These are phyloP conservation scores for Gentiana macrophylla DNA, from an alignment of 257 asterid species.

Conservation along the genomic window DNA sequence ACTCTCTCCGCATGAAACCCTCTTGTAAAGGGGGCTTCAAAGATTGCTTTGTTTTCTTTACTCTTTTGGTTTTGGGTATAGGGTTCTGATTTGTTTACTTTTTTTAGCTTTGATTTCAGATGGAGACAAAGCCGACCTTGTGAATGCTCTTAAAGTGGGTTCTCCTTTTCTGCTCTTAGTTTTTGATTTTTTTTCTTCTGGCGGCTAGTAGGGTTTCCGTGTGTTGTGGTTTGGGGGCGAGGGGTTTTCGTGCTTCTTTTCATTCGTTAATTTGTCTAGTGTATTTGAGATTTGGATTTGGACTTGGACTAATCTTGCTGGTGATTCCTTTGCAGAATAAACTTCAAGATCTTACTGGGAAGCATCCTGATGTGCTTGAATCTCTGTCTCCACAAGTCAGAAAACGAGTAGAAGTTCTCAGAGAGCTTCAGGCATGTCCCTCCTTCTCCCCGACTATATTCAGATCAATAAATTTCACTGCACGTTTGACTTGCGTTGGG, in stretches of 20 bases:
- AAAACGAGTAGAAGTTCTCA: constrained; percentile 26
- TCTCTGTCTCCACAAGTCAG: constrained; percentile 16
- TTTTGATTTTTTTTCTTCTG: too few relatives aligned
- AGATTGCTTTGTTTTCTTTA: neutral
- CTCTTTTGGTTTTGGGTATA: neutral
- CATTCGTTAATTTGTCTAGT: too few relatives aligned
- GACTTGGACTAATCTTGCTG: constrained; percentile 4
- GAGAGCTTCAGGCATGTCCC: constrained; percentile 18
- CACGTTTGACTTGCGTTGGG: too few relatives aligned
- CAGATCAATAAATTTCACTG: too few relatives aligned
- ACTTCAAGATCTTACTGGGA: constrained; percentile 28
- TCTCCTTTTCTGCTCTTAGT: neutral
- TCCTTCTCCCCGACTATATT: too few relatives aligned
- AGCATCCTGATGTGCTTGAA: constrained; percentile 24
- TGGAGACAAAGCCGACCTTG: constrained; percentile 51
- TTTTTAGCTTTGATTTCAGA: constrained; percentile 50
- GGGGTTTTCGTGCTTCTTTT: too few relatives aligned
- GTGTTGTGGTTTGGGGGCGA: too few relatives aligned
- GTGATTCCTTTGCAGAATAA: constrained; percentile 19
- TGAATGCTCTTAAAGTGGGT: constrained; percentile 62
- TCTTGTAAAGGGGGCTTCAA: too few relatives aligned
- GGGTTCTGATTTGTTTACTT: constrained; percentile 3
- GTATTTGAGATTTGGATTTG: neutral
- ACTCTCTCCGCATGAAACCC: neutral
- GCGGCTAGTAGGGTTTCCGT: neutral